Percentiles rank a stretch among this genome's conserved stretches.
Conservation (phyloP, 768 basidiomycete genomes). For the Mycena polygramma region DNA sequence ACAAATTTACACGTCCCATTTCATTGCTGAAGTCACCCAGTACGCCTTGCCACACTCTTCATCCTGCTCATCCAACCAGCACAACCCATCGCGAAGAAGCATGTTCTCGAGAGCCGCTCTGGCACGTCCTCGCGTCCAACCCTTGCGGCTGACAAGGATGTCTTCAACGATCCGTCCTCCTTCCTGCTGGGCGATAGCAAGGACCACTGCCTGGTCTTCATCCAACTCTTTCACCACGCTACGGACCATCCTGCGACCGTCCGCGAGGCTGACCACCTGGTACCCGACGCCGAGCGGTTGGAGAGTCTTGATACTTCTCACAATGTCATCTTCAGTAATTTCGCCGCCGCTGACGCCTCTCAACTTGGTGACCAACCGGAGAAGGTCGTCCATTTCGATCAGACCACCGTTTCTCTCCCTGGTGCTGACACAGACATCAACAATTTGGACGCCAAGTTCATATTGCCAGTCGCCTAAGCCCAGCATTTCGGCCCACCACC, state of each 20-base stretch:
- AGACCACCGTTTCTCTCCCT: conserved; percentile 93
- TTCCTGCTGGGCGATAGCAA: conserved; percentile 77
- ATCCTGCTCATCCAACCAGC: conserved; percentile 96
- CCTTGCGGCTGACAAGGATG: conserved; percentile 67
- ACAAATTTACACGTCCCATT: conserved; percentile 70
- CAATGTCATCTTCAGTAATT: conserved; percentile 89
- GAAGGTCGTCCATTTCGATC: conserved; percentile 88
- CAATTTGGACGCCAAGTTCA: conserved; percentile 95
- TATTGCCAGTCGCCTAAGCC: conserved; percentile 95
- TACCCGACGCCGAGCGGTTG: conserved; percentile 94
- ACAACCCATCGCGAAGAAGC: conserved; percentile 90
- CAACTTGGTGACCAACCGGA: conserved; percentile 82
- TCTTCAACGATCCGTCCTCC: conserved; percentile 81
- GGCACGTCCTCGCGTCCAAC: conserved; percentile 87
- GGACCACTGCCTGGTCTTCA: conserved; percentile 86
- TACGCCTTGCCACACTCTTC: conserved; percentile 74
- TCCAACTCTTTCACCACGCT: conserved; percentile 93
- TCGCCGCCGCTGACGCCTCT: conserved; percentile 76
- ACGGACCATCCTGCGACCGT: conserved; percentile 81
- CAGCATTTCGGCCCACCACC: conserved; percentile 93
- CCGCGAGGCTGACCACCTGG: conserved; percentile 81
- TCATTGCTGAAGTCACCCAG: conserved; percentile 91
- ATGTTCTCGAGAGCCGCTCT: conserved; percentile 88
- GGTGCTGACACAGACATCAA: conserved; percentile 91
- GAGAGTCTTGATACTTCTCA: conserved; percentile 87